A percentile compares a stretch with the other conserved stretches of the same genome.
Evolutionary conservation across 31 red algal species (phyloP).

Genomic region (Porphyra umbilicalis): DNA sequence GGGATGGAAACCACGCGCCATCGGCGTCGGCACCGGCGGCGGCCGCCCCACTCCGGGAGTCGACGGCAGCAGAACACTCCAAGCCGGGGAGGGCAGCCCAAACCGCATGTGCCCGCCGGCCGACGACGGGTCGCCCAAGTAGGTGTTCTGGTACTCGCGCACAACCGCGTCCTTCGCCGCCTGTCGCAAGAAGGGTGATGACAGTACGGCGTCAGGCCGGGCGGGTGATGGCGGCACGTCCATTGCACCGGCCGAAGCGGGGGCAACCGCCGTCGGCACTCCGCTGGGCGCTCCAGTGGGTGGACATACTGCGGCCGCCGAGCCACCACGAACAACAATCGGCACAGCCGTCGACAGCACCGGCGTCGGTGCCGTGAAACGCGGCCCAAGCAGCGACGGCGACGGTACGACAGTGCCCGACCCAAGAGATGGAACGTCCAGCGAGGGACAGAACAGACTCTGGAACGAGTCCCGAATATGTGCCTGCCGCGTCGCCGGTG

Average conservation of each 20-base stretch:
- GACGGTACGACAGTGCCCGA: background rate
- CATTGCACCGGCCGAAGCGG: constrained; percentile 10
- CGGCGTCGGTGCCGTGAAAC: background rate
- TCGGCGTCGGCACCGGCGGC: background rate
- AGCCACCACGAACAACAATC: background rate
- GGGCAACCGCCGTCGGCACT: background rate
- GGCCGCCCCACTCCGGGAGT: background rate
- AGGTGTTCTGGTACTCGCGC: constrained; percentile 48
- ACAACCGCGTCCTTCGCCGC: constrained; percentile 57
- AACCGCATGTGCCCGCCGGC: background rate
- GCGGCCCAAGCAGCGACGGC: background rate
- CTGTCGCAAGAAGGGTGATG: constrained; percentile 27
- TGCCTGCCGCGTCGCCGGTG: constrained; percentile 28
- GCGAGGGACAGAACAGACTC: constrained; percentile 31
- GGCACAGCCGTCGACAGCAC: constrained; percentile 5
- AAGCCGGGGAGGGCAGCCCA: constrained; percentile 3
- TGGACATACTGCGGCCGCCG: constrained; percentile 23
- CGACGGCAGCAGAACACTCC: background rate
- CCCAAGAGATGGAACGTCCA: background rate
- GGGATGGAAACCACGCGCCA: background rate
- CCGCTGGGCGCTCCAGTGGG: constrained; percentile 14
- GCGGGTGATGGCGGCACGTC: background rate
- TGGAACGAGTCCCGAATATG: constrained; percentile 56
- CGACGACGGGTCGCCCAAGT: constrained; percentile 9
- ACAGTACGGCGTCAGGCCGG: constrained; percentile 8